A percentile compares a stretch with the other conserved stretches of the same genome.
Evolutionary conservation across 148 eudicot species (phyloP).

Genomic region (Silene uniflora): DNA sequence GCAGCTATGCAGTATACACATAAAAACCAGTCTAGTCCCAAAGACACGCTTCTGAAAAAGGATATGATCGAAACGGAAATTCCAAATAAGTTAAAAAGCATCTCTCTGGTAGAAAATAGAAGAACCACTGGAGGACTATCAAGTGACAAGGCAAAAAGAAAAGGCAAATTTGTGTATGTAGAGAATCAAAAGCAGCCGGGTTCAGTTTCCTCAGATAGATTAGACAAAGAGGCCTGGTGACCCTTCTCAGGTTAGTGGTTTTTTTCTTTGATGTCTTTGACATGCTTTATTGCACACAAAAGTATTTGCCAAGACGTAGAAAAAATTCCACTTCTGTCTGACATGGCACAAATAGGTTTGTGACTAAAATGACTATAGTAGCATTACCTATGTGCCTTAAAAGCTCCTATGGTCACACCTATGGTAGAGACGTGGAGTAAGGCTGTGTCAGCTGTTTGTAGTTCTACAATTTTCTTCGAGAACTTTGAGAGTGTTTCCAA

Average conservation of each 20-base stretch:
- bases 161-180: constrained; percentile 12
- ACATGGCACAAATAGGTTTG: not conserved
- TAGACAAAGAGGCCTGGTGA: constrained; percentile 14
- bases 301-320: not conserved
- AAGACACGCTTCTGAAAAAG: not conserved
- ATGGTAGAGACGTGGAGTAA: too few species aligned
- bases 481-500: too few species aligned
- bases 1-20: constrained; percentile 61
- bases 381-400: too few species aligned
- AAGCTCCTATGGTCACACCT: too few species aligned
- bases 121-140: not conserved
- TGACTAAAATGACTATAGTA: not conserved
- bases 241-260: constrained; percentile 27
- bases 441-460: too few species aligned
- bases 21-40: constrained; percentile 21
- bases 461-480: too few species aligned
- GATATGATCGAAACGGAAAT: not conserved
- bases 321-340: not conserved
- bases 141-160: constrained; percentile 9
- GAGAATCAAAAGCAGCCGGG: constrained; percentile 21
- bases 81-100: constrained; percentile 9
- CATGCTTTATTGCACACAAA: not conserved
- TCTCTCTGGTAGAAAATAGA: constrained; percentile 11
- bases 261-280: not conserved
- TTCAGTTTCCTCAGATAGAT: constrained; percentile 10